Percentiles rank a stretch among this genome's conserved stretches.
These are phyloP conservation scores for Lactarius evosmus DNA, from an alignment of 768 basidiomycete species.

Conservation along the genomic window DNA sequence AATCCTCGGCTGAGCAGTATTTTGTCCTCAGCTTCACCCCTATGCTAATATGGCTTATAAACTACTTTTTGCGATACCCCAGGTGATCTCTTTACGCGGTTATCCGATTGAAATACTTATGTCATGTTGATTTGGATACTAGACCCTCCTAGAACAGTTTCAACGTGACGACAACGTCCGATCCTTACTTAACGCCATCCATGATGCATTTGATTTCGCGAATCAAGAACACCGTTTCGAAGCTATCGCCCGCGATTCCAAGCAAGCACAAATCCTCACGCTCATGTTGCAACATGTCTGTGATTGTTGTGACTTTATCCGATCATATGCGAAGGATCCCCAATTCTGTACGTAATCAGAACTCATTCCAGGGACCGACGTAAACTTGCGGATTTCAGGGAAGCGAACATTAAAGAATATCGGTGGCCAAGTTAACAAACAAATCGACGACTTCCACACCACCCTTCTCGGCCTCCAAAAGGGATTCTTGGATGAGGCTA, in stretches of 20 bases:
- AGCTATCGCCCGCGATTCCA: background rate
- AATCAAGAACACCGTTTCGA: background rate
- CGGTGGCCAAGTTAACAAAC: background rate
- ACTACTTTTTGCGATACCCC: background rate
- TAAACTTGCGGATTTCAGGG: background rate
- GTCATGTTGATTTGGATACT: background rate
- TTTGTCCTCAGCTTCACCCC: background rate
- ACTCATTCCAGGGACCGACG: background rate
- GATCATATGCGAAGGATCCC: background rate
- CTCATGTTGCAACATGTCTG: too few species aligned
- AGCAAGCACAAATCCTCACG: background rate
- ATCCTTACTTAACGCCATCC: background rate
- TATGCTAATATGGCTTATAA: background rate
- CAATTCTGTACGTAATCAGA: background rate
- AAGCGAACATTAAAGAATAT: background rate
- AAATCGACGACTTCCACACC: background rate
- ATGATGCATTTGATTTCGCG: background rate
- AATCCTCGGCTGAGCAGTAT: background rate
- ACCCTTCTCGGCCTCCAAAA: background rate
- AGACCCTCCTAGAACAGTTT: background rate
- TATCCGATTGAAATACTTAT: background rate
- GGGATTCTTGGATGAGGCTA: background rate
- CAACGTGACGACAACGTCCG: background rate
- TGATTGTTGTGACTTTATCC: background rate
- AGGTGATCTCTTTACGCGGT: background rate